Evolutionary conservation across 352 stramenopile species (phyloP).

Genomic region (Blastocystis sp.): DNA sequence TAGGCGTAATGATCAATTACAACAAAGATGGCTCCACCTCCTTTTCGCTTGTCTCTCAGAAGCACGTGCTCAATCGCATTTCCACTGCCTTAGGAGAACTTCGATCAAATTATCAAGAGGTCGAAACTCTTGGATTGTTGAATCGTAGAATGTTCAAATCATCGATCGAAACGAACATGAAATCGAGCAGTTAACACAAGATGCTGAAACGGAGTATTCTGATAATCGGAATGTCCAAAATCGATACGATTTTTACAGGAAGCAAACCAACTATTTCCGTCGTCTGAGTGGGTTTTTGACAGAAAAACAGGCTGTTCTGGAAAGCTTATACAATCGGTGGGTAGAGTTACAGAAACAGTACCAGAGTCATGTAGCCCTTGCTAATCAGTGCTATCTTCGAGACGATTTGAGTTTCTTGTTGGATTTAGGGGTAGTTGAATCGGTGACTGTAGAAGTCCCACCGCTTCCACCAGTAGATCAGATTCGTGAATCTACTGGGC

Average conservation of each 20-base stretch:
- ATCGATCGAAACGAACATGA: not conserved
- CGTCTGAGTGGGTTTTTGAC: constrained; percentile 32
- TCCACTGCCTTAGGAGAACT: not conserved
- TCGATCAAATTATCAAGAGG: not conserved
- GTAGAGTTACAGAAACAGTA: not conserved
- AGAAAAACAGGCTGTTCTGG: not conserved
- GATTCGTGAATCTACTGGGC: not conserved
- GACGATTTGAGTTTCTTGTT: not conserved
- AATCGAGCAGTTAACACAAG: not conserved
- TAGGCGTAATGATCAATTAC: not conserved
- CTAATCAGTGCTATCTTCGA: not conserved
- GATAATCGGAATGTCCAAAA: not conserved
- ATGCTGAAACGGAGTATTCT: not conserved
- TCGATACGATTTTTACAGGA: constrained; percentile 31
- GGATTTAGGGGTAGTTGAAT: not conserved
- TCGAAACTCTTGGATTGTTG: not conserved
- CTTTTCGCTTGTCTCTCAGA: not conserved
- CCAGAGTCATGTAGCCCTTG: not conserved
- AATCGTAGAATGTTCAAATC: not conserved
- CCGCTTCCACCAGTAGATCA: not conserved
- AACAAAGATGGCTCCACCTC: not conserved
- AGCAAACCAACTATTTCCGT: constrained; percentile 20
- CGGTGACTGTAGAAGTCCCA: not conserved
- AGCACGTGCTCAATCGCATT: constrained; percentile 20
- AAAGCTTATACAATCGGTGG: not conserved